Base-by-base conservation (phyloP, 1,139 yeast genomes). In the Blastobotrys capitulatus region DNA sequence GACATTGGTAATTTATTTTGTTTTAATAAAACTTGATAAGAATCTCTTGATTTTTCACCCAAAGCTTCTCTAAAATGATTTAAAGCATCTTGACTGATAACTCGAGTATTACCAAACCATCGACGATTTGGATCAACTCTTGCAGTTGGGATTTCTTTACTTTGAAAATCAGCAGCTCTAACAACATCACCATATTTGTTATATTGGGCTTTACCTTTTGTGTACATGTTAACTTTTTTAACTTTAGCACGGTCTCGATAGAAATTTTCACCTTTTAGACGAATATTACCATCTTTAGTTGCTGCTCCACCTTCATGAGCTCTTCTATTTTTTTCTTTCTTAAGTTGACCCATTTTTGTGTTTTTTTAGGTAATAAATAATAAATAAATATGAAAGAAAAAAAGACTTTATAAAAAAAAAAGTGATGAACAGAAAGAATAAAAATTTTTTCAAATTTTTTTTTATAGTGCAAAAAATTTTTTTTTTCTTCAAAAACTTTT, bases 31-130 rank as follows among this genome's bases (percentile, higher is more conserved):
- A 92, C 95, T 63, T 89, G 95, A 66, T 89, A 92, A 0, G 96
- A 79, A 65, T 90, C 96, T 60, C 83, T 77, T 60, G 85, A 79
- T 61, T 85, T 86, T 55, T 86, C 96, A 46, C 95, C 95, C 74
- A 92, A 77, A 7, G 97, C 97, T 60, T 88, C 94, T 67, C 98
- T 78, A 71, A 92, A 92, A 71, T 92, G 97, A 39, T 86, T 75
- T 63, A 92, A 74, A 1, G 98, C 96, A 73, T 94, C 97, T 66
- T 92, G 98, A 1, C 97, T 92, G 63, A 92, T 92, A 42, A 92
- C 98, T 63, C 98, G 80, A 26, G 98, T 89, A 69, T 89, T 92
- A 48, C 97, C 97, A 65, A 92, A 94, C 98, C 98, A 92, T 63
- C 92, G 81, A 66, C 96, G 80, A 67, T 92, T 90, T 5, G 98